Evolutionary conservation across 2,329 filamentous ascomycete species (phyloP), one percentile per base, ranked within the genome.

Genomic region (Sphaerulina musiva): DNA sequence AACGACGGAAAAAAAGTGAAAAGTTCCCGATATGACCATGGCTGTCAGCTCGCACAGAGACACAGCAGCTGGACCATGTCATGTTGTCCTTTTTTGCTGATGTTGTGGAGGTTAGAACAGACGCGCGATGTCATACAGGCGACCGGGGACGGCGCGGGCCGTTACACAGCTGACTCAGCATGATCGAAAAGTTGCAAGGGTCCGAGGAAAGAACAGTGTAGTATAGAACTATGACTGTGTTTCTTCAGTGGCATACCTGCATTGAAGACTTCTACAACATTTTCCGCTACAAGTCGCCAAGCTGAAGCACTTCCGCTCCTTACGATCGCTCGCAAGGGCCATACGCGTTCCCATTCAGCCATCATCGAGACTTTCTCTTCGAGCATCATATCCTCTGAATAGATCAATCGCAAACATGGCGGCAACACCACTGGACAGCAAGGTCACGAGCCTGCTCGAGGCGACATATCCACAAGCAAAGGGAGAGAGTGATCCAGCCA

Each of bases 391-490:
- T 2, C 29, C 39, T 9, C 50, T 49, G 26, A 51, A 46, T 14
- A 60, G 47, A 46, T 42, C 5, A 50, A 55, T 53, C 36, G 50
- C 49, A 50, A 66, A 46, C 55, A 69, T 69, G 66, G 66, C 67
- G 17, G 59, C 61, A 12, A 61, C 58, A 11, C 60, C 61, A 26
- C 57, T 71, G 34, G 69, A 70, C 59, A 62, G 65, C 54, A 62
- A 63, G 59, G 59, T 63, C 46, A 65, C 60, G 57, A 66, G 57
- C 59, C 53, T 70, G 46, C 58, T 71, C 51, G 54, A 63, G 48
- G 64, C 64, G 53, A 66, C 67, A n/a, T 70, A 66, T 52, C 66
- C 68, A 23, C 61, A 68, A 48, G 62, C 62, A n/a, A 62, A 62
- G 45, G 64, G 63, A 20, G 65, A 64, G 34, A 60, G 59, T 44